These are phyloP conservation scores for Scolecobasidium constrictum DNA, from an alignment of 2,329 filamentous ascomycete species.

Conservation along the genomic window DNA sequence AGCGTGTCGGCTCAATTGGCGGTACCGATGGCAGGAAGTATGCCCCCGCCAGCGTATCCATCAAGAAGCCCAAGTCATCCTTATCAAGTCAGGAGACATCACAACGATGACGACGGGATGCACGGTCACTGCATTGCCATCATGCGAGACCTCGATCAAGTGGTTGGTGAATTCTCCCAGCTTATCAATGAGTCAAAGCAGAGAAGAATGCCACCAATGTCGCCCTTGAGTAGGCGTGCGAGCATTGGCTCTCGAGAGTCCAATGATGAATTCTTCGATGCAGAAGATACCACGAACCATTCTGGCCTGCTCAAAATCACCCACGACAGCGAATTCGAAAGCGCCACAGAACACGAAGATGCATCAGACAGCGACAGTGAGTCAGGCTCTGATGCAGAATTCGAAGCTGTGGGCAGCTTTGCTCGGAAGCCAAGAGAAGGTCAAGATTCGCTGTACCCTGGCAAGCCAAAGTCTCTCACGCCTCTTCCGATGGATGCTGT, in stretches of 20 bases:
- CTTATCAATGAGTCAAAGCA: slow-evolving; percentile 72
- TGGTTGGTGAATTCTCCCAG: slow-evolving; percentile 70
- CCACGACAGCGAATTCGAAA: slow-evolving; percentile 46
- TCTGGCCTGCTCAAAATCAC: slow-evolving; percentile 68
- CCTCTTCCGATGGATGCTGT: slow-evolving; percentile 65
- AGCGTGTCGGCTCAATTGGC: slow-evolving; percentile 44
- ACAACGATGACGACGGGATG: slow-evolving; percentile 34
- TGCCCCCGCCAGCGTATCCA: slow-evolving; percentile 16
- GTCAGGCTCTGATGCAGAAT: slow-evolving; percentile 50
- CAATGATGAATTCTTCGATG: slow-evolving; percentile 86
- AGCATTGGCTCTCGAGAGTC: slow-evolving; percentile 67
- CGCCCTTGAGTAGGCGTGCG: slow-evolving; percentile 36
- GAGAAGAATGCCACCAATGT: slow-evolving; percentile 44
- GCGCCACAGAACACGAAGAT: slow-evolving; percentile 29
- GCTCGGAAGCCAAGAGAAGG: slow-evolving; percentile 24
- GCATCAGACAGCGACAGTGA: slow-evolving; percentile 35
- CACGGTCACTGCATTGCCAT: slow-evolving; percentile 76
- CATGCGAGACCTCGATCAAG: slow-evolving; percentile 73
- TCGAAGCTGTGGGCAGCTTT: slow-evolving; percentile 35
- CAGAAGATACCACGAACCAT: slow-evolving; percentile 46
- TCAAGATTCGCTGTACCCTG: slow-evolving; percentile 52
- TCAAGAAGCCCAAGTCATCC: slow-evolving; percentile 31
- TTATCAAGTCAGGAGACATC: slow-evolving; percentile 8
- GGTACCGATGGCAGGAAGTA: slow-evolving; percentile 30
- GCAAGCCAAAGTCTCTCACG: slow-evolving; percentile 60